A percentile compares a stretch with the other conserved stretches of the same genome.
These are phyloP conservation scores for Mycosphaerella arachidis DNA, from an alignment of 2,329 filamentous ascomycete genomes.

Conservation along the genomic window DNA sequence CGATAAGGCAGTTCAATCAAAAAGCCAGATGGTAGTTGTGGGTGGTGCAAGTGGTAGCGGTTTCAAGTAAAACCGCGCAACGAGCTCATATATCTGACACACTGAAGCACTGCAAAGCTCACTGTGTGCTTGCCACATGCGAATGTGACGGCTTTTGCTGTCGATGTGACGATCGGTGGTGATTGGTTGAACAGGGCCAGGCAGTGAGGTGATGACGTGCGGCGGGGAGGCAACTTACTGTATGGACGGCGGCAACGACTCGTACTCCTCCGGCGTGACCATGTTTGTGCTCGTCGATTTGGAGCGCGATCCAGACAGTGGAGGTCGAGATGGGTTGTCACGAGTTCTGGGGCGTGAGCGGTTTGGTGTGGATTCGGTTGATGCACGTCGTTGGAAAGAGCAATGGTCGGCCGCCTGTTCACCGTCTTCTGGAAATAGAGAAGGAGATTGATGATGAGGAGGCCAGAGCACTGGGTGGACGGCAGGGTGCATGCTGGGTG, in stretches of 20 bases:
- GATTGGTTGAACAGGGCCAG: conserved; percentile 6
- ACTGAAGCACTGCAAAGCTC: neutral
- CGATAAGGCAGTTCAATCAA: neutral
- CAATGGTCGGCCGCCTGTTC: neutral
- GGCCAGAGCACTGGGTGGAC: neutral
- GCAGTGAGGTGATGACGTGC: conserved; percentile 6
- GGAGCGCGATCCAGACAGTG: conserved; percentile 2
- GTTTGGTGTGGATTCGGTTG: neutral
- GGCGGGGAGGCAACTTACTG: conserved; percentile 35
- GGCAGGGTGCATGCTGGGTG: conserved; percentile 8
- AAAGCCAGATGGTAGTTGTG: conserved; percentile 6
- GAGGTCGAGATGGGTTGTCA: neutral
- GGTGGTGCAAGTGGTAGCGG: conserved; percentile 6
- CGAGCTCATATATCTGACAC: neutral
- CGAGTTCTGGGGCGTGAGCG: conserved; percentile 1
- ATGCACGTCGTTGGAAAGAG: conserved; percentile 1
- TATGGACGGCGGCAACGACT: conserved; percentile 40
- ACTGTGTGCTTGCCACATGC: neutral
- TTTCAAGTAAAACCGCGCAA: conserved; percentile 6
- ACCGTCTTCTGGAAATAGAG: conserved; percentile 1
- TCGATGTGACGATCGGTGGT: neutral
- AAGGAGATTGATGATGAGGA: neutral
- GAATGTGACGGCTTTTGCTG: conserved; percentile 10
- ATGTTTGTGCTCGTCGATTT: conserved; percentile 17
- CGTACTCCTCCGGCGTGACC: conserved; percentile 37